These are phyloP conservation scores for Fusarium albosuccineum DNA, from an alignment of 2,329 filamentous ascomycete genomes.

Conservation along the genomic window DNA sequence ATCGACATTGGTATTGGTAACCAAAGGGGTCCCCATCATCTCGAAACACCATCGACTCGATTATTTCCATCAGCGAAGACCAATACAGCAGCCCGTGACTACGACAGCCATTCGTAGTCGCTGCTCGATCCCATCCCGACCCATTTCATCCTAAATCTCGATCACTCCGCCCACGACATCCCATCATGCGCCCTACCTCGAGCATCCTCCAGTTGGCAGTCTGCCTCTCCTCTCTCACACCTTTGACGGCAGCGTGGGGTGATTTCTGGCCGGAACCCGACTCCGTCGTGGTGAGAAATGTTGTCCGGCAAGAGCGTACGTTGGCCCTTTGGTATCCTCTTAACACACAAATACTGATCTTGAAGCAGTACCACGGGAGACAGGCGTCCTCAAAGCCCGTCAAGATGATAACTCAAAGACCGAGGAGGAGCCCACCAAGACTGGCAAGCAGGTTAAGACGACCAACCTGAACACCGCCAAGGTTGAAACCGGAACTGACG, in stretches of 20 bases:
- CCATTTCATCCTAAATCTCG: conserved; percentile 7
- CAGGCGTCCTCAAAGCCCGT: conserved; percentile 24
- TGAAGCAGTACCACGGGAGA: conserved; percentile 33
- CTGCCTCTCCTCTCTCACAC: conserved; percentile 64
- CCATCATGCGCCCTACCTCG: conserved; percentile 63
- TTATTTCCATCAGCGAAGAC: conserved; percentile 14
- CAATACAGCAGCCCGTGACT: background rate
- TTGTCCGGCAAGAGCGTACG: conserved; percentile 29
- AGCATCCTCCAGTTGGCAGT: conserved; percentile 62
- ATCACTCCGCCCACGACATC: conserved; percentile 6
- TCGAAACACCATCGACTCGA: conserved; percentile 15
- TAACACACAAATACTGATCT: conserved; percentile 16
- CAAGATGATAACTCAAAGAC: conserved; percentile 19
- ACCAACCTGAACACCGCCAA: conserved; percentile 58
- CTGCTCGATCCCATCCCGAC: conserved; percentile 4
- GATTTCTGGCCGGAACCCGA: conserved; percentile 67
- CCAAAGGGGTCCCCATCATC: conserved; percentile 4
- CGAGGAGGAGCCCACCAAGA: conserved; percentile 34
- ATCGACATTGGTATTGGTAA: conserved; percentile 3
- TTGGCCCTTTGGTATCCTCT: background rate
- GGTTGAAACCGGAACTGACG: conserved; percentile 23
- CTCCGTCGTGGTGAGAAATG: conserved; percentile 58
- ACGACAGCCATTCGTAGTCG: background rate
- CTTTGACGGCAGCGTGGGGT: conserved; percentile 68
- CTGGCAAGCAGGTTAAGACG: conserved; percentile 44